These are phyloP conservation scores for Pseudocercospora cruenta DNA, from an alignment of 2,329 filamentous ascomycete species.

Conservation along the genomic window DNA sequence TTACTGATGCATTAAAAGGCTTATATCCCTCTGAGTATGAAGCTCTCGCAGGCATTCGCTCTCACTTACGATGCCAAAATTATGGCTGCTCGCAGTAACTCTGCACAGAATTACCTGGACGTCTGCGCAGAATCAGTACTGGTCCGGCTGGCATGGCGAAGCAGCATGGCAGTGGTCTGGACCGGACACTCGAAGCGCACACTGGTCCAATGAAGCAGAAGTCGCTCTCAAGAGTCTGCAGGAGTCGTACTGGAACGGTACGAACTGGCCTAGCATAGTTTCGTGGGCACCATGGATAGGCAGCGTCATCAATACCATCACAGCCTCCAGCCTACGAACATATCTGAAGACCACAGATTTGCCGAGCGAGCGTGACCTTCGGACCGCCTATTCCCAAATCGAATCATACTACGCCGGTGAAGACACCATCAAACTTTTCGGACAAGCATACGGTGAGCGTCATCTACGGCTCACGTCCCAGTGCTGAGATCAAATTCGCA, in stretches of 20 bases:
- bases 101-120: no score
- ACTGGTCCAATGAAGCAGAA: constrained; percentile 34
- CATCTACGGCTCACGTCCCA: background rate
- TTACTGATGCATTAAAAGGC: no score
- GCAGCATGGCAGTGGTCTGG: constrained; percentile 22
- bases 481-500: constrained; percentile 9
- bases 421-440: constrained; percentile 37
- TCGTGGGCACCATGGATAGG: constrained; percentile 30
- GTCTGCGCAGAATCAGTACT: background rate
- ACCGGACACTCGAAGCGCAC: constrained; percentile 8
- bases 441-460: constrained; percentile 33
- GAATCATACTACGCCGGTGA: constrained; percentile 34
- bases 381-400: constrained; percentile 32
- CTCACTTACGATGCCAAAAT: no score
- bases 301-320: constrained; percentile 33
- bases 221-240: constrained; percentile 32
- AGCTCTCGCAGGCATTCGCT: no score
- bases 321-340: background rate
- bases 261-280: constrained; percentile 24
- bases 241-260: constrained; percentile 34
- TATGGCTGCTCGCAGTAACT: no score
- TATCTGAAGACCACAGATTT: background rate
- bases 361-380: constrained; percentile 27
- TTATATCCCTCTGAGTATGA: no score
- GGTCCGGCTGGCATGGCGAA: background rate